Percentiles rank a stretch among this genome's conserved stretches.
phyloP scores from a whole-genome alignment of 345 rosid species.

The Mercurialis annua region DNA sequence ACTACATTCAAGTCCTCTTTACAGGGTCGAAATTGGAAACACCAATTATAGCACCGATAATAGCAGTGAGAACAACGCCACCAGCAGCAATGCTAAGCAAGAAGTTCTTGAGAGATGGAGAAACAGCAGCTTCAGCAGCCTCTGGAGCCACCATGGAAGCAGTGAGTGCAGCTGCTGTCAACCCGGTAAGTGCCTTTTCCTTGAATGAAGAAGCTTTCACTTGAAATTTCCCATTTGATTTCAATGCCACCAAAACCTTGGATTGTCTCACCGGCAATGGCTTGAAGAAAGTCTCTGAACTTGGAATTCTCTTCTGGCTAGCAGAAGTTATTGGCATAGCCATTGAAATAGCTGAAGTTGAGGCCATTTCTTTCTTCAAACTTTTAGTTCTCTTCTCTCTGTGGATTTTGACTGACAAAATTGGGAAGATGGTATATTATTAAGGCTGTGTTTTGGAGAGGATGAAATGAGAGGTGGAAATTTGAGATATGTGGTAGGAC shows the following conservation, averaged over 20 bases:
- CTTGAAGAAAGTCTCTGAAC: conserved; percentile 45
- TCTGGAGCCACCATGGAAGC: conserved; percentile 76
- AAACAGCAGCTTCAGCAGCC: conserved; percentile 70
- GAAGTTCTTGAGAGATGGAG: conserved; percentile 92
- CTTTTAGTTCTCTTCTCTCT: not conserved
- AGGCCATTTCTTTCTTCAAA: conserved; percentile 45
- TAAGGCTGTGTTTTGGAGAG: conserved; percentile 18
- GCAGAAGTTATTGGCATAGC: conserved; percentile 47
- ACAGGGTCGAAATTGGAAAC: conserved; percentile 82
- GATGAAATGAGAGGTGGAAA: conserved; percentile 36
- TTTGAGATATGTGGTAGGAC: conserved; percentile 22
- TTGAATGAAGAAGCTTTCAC: conserved; percentile 57
- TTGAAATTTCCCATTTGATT: conserved; percentile 29
- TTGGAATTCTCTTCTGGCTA: conserved; percentile 42
- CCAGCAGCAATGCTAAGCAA: conserved; percentile 85
- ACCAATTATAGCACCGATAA: conserved; percentile 68
- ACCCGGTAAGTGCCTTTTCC: conserved; percentile 71
- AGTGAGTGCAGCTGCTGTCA: conserved; percentile 71
- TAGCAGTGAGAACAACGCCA: conserved; percentile 51
- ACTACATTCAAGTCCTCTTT: conserved; percentile 51
- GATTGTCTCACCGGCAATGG: conserved; percentile 54
- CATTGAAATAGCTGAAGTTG: conserved; percentile 72
- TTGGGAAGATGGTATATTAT: conserved; percentile 4
- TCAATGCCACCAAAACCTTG: conserved; percentile 29
- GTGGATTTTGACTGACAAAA: conserved; percentile 8